A percentile compares a stretch with the other conserved stretches of the same genome.
phyloP scores from a whole-genome alignment of 2,329 filamentous ascomycete species.

The Aspergillus piperis region DNA sequence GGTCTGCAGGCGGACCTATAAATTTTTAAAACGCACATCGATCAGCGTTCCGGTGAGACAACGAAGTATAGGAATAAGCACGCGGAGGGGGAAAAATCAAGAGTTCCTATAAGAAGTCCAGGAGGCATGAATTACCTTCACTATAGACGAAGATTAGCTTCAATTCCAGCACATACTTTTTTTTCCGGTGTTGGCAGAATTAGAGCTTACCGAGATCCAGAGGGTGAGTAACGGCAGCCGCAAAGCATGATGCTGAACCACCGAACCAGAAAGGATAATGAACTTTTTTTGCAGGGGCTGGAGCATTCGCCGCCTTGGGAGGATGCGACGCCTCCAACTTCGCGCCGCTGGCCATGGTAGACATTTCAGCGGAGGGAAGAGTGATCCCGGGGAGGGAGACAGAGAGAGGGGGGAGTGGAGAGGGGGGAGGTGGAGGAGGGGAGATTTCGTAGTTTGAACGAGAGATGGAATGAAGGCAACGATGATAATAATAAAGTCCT shows the following conservation, averaged over 20 bases:
- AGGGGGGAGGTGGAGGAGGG: constrained; percentile 20
- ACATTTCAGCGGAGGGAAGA: constrained; percentile 20
- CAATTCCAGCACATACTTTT: background rate
- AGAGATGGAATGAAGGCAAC: background rate
- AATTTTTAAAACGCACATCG: constrained; percentile 17
- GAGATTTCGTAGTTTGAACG: background rate
- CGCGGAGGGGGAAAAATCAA: constrained; percentile 4
- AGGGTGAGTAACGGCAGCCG: constrained; percentile 88
- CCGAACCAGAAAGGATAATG: constrained; percentile 93
- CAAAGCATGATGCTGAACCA: constrained; percentile 88
- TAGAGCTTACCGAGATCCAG: constrained; percentile 76
- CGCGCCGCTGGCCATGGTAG: constrained; percentile 38
- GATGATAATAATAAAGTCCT: background rate
- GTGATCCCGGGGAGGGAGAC: constrained; percentile 1
- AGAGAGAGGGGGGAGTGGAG: constrained; percentile 21
- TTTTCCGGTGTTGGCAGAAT: background rate
- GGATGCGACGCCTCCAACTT: constrained; percentile 34
- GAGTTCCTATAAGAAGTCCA: background rate
- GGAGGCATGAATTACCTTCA: constrained; percentile 51
- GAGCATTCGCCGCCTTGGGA: constrained; percentile 14
- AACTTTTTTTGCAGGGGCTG: constrained; percentile 37
- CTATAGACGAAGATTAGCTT: constrained; percentile 35
- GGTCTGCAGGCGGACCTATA: constrained; percentile 82
- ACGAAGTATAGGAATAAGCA: constrained; percentile 1
- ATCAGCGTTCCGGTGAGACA: constrained; percentile 15